Evolutionary conservation across 2,329 filamentous ascomycete genomes (phyloP).

Genomic region (Colletotrichum endophyticum): DNA sequence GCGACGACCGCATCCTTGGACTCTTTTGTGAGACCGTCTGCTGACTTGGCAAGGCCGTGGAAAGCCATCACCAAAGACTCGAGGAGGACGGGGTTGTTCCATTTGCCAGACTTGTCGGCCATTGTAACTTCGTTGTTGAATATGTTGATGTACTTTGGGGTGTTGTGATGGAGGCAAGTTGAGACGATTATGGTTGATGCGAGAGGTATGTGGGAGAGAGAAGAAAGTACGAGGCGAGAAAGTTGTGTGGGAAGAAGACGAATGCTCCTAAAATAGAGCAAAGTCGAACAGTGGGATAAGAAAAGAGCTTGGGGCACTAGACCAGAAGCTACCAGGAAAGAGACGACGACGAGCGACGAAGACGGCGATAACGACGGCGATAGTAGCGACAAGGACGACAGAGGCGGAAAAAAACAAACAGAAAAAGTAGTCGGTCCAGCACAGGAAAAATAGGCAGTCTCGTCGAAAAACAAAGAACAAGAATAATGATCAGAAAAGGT

Average conservation of each 20-base stretch:
- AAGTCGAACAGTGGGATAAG: slow-evolving; percentile 26
- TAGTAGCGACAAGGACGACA: background rate
- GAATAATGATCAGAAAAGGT: background rate
- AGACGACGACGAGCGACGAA: too few species aligned
- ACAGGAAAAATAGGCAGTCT: background rate
- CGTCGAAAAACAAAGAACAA: background rate
- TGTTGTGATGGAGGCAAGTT: background rate
- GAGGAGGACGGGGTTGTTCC: slow-evolving; percentile 38
- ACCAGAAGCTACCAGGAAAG: background rate
- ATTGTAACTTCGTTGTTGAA: background rate
- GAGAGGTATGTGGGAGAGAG: background rate
- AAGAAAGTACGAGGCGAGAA: background rate
- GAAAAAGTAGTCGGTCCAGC: background rate
- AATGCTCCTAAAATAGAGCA: background rate
- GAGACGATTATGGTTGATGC: background rate
- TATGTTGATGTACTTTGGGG: background rate
- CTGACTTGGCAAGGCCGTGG: slow-evolving; percentile 31
- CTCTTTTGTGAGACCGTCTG: slow-evolving; percentile 28
- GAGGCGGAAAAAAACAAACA: background rate
- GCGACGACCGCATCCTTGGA: slow-evolving; percentile 34
- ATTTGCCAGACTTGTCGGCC: slow-evolving; percentile 23
- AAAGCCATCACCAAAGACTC: slow-evolving; percentile 36
- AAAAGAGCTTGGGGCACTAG: background rate
- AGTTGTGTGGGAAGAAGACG: background rate
- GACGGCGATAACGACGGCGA: background rate